Evolutionary conservation across 257 asterid species (phyloP).

Genomic region (Solanum chiquidenum): DNA sequence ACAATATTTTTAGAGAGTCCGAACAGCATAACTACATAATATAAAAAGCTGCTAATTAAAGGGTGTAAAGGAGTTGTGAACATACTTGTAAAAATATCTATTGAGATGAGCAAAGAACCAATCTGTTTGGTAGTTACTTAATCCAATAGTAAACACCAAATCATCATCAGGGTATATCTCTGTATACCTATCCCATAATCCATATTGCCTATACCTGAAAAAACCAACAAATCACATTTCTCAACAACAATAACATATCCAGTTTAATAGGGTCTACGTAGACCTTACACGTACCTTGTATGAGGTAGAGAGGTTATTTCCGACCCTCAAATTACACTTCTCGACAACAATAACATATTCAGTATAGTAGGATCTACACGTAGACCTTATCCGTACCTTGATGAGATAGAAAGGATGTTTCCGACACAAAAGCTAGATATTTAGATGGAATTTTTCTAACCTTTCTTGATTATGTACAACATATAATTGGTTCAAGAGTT

Average conservation of each 20-base stretch:
- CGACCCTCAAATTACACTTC: fast-evolving
- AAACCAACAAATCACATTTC: neutral
- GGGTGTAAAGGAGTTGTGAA: neutral
- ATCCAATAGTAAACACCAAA: slow-evolving; percentile 46
- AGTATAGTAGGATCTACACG: no score
- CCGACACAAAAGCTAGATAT: neutral
- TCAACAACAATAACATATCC: neutral
- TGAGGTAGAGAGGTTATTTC: neutral
- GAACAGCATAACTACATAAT: neutral
- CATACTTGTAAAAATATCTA: slow-evolving; percentile 25
- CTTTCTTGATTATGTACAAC: slow-evolving; percentile 17
- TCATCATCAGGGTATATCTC: slow-evolving; percentile 61
- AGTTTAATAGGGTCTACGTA: neutral
- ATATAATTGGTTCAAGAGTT: slow-evolving; percentile 51
- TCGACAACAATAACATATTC: no score
- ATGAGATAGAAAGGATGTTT: no score
- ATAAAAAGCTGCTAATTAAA: neutral
- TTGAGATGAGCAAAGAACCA: slow-evolving; percentile 90
- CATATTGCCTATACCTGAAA: slow-evolving; percentile 74
- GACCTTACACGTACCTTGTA: neutral
- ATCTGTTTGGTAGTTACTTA: slow-evolving; percentile 35
- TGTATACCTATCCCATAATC: slow-evolving; percentile 81
- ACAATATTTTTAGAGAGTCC: neutral
- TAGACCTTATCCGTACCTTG: no score
- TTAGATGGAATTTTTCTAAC: slow-evolving; percentile 11